Percentiles rank a stretch among this genome's conserved stretches.
Conservation (phyloP, 306 rosid species). For the Fragaria nilgerrensis region DNA sequence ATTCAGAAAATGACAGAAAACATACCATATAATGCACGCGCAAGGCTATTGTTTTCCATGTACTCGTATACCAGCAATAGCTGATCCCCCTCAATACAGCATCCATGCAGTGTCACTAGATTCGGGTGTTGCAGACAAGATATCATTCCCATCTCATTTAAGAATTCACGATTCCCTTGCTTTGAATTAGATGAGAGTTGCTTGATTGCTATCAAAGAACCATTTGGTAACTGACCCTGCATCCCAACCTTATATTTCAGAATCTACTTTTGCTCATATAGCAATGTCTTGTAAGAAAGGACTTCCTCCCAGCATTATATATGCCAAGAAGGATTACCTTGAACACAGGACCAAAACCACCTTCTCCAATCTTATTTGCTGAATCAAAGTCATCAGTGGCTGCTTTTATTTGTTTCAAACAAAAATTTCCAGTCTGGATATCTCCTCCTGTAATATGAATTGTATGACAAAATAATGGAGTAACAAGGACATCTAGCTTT, state of each 20-base stretch:
- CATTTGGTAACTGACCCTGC: conserved; percentile 59
- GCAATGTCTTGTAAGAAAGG: not conserved
- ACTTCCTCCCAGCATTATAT: not conserved
- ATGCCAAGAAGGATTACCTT: conserved; percentile 19
- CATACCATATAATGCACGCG: conserved; percentile 55
- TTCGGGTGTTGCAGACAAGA: conserved; percentile 72
- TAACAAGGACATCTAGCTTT: not conserved
- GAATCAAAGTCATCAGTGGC: conserved; percentile 46
- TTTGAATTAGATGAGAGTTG: conserved; percentile 61
- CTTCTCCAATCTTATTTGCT: conserved; percentile 57
- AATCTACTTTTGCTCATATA: not conserved
- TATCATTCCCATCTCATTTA: conserved; percentile 66
- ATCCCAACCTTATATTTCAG: conserved; percentile 15
- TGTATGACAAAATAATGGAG: not conserved
- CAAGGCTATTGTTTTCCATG: conserved; percentile 70
- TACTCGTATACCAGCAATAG: conserved; percentile 63
- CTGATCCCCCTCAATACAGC: conserved; percentile 60
- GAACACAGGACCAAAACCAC: conserved; percentile 56
- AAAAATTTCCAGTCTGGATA: conserved; percentile 42
- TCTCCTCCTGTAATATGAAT: conserved; percentile 21
- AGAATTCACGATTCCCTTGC: conserved; percentile 70
- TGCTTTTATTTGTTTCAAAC: conserved; percentile 42
- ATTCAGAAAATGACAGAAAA: conserved; percentile 1
- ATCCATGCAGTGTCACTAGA: conserved; percentile 67
- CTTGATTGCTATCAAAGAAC: conserved; percentile 63